Conservation (phyloP, 192 early-diverging fungal species). For the Dissophora ornata region DNA sequence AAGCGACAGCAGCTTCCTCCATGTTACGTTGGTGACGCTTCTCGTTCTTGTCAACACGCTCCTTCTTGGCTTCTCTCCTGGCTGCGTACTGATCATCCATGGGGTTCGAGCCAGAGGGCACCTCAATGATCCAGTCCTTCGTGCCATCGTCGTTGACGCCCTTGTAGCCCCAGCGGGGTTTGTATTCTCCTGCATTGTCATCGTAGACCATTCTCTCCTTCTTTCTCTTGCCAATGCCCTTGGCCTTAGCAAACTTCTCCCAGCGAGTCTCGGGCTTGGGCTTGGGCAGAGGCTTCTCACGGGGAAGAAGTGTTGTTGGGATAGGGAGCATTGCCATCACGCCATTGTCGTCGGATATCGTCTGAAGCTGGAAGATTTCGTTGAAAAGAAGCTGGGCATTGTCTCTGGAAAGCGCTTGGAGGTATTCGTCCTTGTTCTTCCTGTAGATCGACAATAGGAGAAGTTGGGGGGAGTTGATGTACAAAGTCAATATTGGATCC, state of each 20-base stretch:
- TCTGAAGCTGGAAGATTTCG: conserved; percentile 84
- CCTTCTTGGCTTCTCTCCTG: conserved; percentile 86
- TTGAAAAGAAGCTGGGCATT: conserved; percentile 89
- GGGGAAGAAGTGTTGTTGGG: conserved; percentile 74
- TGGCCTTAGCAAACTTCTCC: conserved; percentile 98
- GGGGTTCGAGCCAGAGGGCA: conserved; percentile 84
- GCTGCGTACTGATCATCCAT: conserved; percentile 89
- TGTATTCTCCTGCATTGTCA: conserved; percentile 83
- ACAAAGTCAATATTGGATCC: too few species aligned
- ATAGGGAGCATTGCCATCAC: conserved; percentile 84
- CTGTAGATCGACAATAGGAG: conserved; percentile 10
- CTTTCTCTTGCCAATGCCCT: conserved; percentile 92
- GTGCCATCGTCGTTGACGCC: conserved; percentile 79
- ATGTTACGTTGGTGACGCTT: conserved; percentile 87
- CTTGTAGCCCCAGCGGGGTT: conserved; percentile 92
- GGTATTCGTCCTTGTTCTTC: conserved; percentile 65
- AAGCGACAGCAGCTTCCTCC: conserved; percentile 77
- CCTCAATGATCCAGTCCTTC: conserved; percentile 95
- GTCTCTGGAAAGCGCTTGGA: conserved; percentile 79
- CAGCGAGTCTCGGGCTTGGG: conserved; percentile 92
- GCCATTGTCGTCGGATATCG: conserved; percentile 73
- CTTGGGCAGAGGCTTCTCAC: conserved; percentile 94
- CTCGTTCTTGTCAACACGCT: conserved; percentile 87
- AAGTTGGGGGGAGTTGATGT: too few species aligned
- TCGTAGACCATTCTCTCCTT: conserved; percentile 87